Conservation (phyloP, 768 basidiomycete genomes). For the Rhizopogon roseolus region DNA sequence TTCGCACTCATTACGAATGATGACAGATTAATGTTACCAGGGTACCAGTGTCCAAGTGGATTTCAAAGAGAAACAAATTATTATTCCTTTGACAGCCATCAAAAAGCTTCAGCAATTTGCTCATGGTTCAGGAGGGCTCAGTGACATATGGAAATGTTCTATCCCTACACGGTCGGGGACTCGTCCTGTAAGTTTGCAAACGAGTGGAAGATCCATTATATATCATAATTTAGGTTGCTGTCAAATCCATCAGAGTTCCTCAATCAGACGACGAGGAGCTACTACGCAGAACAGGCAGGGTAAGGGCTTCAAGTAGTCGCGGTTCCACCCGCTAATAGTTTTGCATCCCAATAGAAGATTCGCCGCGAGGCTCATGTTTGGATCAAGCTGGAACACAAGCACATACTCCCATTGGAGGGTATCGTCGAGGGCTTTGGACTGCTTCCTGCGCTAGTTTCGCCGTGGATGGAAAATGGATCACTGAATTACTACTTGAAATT, state of each 20-base stretch:
- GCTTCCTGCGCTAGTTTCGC: slow-evolving; percentile 16
- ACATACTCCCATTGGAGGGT: slow-evolving; percentile 28
- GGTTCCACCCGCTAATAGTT: background rate
- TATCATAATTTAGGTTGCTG: slow-evolving; percentile 2
- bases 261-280: background rate
- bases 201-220: background rate
- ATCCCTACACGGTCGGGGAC: background rate
- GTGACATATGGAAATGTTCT: slow-evolving; percentile 7
- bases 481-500: slow-evolving; percentile 22
- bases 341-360: slow-evolving; percentile 17
- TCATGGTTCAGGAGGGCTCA: background rate
- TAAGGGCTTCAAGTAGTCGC: background rate
- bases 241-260: slow-evolving; percentile 3
- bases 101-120: background rate
- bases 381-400: slow-evolving; percentile 24
- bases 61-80: background rate
- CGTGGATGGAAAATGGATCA: slow-evolving; percentile 25
- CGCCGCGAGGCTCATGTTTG: slow-evolving; percentile 26
- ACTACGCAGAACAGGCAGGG: background rate
- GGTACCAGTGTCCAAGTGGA: background rate
- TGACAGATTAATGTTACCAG: background rate
- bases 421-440: slow-evolving; percentile 7
- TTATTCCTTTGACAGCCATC: background rate
- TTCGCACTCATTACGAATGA: background rate
- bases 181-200: background rate